Evolutionary conservation across 495 filamentous ascomycete species (phyloP).

Genomic region (Lepidopterella palustris): DNA sequence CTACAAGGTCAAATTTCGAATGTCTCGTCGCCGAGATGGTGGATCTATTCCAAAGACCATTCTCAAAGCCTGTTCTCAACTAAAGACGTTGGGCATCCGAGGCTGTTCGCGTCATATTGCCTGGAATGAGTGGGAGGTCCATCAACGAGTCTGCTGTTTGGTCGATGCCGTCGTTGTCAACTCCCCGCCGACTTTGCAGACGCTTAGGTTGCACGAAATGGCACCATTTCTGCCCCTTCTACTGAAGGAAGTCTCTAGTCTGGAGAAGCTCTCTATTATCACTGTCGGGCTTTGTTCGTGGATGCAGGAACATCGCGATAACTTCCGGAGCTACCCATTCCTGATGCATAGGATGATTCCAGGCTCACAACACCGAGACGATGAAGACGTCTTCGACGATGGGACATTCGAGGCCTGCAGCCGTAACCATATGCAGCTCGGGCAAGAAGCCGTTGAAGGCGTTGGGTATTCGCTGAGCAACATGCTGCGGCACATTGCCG

Average conservation of each 20-base stretch:
- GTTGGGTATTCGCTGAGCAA: conserved; percentile 17
- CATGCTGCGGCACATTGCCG: conserved; percentile 11
- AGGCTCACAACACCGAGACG: conserved; percentile 21
- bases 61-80: conserved; percentile 15
- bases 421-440: conserved; percentile 22
- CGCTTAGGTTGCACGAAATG: conserved; percentile 23
- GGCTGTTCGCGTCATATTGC: conserved; percentile 17
- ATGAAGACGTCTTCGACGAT: conserved; percentile 24
- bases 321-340: conserved; percentile 8
- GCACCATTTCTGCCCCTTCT: conserved; percentile 20
- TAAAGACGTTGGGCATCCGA: conserved; percentile 22
- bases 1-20: conserved; percentile 19
- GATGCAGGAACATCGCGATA: conserved; percentile 23
- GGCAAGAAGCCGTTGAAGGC: conserved; percentile 16
- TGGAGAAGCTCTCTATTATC: conserved; percentile 12
- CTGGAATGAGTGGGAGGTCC: conserved; percentile 25
- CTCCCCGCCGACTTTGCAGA: conserved; percentile 17
- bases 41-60: conserved; percentile 23
- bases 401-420: conserved; percentile 15
- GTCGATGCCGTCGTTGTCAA: conserved; percentile 17
- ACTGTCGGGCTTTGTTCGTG: conserved; percentile 16
- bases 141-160: conserved; percentile 23
- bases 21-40: conserved; percentile 21
- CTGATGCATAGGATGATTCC: conserved; percentile 13
- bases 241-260: conserved; percentile 10